Percentiles rank a stretch among this genome's conserved stretches.
Evolutionary conservation across 1,284 basidiomycete genomes (phyloP).

Genomic region (Sanghuangporus weigelae): DNA sequence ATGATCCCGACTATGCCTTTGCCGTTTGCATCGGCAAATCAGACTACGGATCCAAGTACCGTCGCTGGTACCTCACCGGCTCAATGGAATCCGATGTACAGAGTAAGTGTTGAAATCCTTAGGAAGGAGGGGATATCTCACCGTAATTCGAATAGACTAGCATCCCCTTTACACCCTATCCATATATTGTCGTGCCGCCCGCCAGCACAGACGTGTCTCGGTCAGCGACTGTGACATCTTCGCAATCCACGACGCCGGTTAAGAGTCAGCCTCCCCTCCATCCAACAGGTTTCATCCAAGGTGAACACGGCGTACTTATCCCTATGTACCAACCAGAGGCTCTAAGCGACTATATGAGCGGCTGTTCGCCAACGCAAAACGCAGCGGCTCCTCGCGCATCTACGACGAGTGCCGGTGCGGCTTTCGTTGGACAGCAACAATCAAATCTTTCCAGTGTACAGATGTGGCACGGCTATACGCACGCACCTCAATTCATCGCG

Average conservation of each 20-base stretch:
- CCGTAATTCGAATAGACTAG: slow-evolving; percentile 29
- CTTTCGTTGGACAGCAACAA: background rate
- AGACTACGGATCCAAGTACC: background rate
- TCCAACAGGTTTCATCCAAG: slow-evolving; percentile 66
- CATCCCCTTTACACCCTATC: slow-evolving; percentile 39
- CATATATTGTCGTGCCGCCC: slow-evolving; percentile 17
- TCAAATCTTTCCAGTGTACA: background rate
- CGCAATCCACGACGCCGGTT: slow-evolving; percentile 23
- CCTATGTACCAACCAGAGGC: slow-evolving; percentile 69
- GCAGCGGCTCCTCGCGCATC: background rate
- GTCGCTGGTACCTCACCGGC: background rate
- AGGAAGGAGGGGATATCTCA: background rate
- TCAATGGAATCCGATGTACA: slow-evolving; percentile 11
- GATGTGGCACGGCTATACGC: slow-evolving; percentile 10
- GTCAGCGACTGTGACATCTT: background rate
- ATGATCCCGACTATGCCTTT: slow-evolving; percentile 7
- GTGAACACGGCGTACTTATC: slow-evolving; percentile 63
- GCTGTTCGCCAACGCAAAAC: slow-evolving; percentile 8
- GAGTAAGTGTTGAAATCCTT: background rate
- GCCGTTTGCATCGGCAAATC: background rate
- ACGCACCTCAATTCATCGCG: slow-evolving; percentile 6
- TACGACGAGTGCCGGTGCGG: background rate
- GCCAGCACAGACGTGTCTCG: slow-evolving; percentile 2
- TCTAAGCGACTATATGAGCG: slow-evolving; percentile 49
- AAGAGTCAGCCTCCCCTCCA: slow-evolving; percentile 50